Percentiles rank a stretch among this genome's conserved stretches.
Evolutionary conservation across 805 yeast species (phyloP).

Genomic region (Pichia kluyveri): DNA sequence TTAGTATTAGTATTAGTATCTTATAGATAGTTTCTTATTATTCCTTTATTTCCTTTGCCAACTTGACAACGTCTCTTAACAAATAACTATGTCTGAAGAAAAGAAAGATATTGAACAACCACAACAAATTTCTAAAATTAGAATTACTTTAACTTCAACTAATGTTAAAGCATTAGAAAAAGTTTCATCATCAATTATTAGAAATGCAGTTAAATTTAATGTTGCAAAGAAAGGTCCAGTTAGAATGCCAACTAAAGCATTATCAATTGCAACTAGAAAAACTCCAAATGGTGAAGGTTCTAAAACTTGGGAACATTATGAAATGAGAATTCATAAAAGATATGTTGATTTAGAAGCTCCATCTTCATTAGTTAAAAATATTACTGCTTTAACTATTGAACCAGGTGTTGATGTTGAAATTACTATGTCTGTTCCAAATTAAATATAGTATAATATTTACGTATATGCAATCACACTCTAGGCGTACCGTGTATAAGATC

Average conservation of each 20-base stretch:
- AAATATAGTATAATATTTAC: background rate
- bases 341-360: constrained; percentile 97
- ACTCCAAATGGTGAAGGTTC: constrained; percentile 99
- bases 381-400: constrained; percentile 96
- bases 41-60: background rate
- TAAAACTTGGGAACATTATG: constrained; percentile 99
- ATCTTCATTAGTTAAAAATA: constrained; percentile 84
- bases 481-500: constrained; percentile 47
- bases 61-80: constrained; percentile 26
- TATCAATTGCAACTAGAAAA: constrained; percentile 98
- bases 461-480: constrained; percentile 25
- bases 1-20: no score
- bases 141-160: constrained; percentile 98
- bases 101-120: constrained; percentile 76
- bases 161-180: constrained; percentile 97
- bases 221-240: constrained; percentile 97
- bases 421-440: constrained; percentile 81
- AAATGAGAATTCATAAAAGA: constrained; percentile 99
- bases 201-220: constrained; percentile 74
- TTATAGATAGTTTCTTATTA: no score
- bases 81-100: constrained; percentile 60
- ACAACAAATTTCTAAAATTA: constrained; percentile 88
- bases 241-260: constrained; percentile 98
- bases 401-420: constrained; percentile 99
- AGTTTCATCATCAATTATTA: constrained; percentile 85